Base-by-base conservation (phyloP, 306 rosid species). In the Oxytropis ochrocephala region DNA sequence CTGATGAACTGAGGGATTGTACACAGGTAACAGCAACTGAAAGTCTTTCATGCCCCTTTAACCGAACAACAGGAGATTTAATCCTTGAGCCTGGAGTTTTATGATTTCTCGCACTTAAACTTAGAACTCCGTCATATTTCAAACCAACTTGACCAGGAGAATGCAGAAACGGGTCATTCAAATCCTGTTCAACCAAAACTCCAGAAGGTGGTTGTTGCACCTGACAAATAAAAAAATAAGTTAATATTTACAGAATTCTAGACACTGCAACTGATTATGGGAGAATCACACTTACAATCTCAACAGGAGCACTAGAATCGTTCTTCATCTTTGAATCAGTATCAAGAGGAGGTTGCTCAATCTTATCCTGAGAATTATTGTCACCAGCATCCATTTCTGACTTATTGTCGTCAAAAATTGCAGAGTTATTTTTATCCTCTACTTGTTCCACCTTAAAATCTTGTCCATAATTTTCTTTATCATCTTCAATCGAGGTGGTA, bases 121-220 rank as follows among this genome's bases (percentile, higher is more conserved):
- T 78, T 19, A 57, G 65, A 59, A 70, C 19, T 43, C 43, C 83
- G 17, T 79, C 85, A 62, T 84, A 78, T 81, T 75, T 81, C 35
- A 77, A 75, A 51, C 73, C 81, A 76, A 76, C 69, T 82, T 78
- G 85, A 72, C 72, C 70, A 5, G 89, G 91, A 73, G 96, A 85
- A 79, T 73, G 42, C 70, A 87, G 56, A 27, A 69, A 70, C 47
- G 75, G 66, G 78, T 89, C 88, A 68, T 91, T 89, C 54, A 75
- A 55, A 71, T 95, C 76, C 56, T 69, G 95, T 69, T 91, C 93
- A 61, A 48, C 51, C 69, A 95, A 83, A 71, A 89, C 75, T 58
- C 78, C 84, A 42, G 88, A 84, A 66, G 84, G 51, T 61, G 68
- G 85, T 44, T 76, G 85, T 44, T 76, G 84, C 72, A 54, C 85